Percentiles rank a stretch among this genome's conserved stretches.
Evolutionary conservation across 495 filamentous ascomycete species (phyloP).

Genomic region (Mytilinidion resinicola): DNA sequence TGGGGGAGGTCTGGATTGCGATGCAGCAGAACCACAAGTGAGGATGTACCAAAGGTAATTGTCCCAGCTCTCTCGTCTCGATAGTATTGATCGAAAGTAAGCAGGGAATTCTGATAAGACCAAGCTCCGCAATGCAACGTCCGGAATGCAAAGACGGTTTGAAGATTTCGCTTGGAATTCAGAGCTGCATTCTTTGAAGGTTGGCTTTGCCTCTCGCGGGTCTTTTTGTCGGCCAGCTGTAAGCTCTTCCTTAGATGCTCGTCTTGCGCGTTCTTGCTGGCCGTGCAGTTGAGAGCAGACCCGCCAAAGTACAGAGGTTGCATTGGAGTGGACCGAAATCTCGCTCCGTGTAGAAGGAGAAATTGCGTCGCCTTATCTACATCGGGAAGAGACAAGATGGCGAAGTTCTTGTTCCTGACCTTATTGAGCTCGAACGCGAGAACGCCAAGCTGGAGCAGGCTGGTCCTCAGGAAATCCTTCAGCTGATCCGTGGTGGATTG

Average conservation of each 20-base stretch:
- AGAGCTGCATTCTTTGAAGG: background rate
- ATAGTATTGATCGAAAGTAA: slow-evolving; percentile 19
- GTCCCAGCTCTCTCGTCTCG: slow-evolving; percentile 5
- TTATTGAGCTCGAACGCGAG: slow-evolving; percentile 18
- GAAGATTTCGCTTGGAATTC: background rate
- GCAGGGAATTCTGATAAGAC: slow-evolving; percentile 11
- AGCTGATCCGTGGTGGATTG: slow-evolving; percentile 22
- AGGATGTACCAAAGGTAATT: slow-evolving; percentile 20
- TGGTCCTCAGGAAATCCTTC: slow-evolving; percentile 10
- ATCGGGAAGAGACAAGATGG: slow-evolving; percentile 23
- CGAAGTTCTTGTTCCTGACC: slow-evolving; percentile 13
- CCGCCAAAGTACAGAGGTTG: too few species aligned
- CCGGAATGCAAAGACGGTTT: slow-evolving; percentile 5
- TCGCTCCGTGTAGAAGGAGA: slow-evolving; percentile 13
- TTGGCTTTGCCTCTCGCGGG: background rate
- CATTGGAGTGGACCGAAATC: too few species aligned
- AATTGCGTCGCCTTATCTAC: slow-evolving; percentile 6
- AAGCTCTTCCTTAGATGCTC: background rate
- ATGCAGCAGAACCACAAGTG: slow-evolving; percentile 15
- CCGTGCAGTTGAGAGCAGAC: too few species aligned
- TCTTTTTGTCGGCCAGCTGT: background rate
- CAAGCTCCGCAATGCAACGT: slow-evolving; percentile 19
- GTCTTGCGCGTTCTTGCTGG: too few species aligned
- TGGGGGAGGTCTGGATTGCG: background rate
- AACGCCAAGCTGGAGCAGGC: slow-evolving; percentile 12